A percentile compares a stretch with the other conserved stretches of the same genome.
Evolutionary conservation across 2,329 filamentous ascomycete species (phyloP).

Genomic region (Colletotrichum cordylinicola): DNA sequence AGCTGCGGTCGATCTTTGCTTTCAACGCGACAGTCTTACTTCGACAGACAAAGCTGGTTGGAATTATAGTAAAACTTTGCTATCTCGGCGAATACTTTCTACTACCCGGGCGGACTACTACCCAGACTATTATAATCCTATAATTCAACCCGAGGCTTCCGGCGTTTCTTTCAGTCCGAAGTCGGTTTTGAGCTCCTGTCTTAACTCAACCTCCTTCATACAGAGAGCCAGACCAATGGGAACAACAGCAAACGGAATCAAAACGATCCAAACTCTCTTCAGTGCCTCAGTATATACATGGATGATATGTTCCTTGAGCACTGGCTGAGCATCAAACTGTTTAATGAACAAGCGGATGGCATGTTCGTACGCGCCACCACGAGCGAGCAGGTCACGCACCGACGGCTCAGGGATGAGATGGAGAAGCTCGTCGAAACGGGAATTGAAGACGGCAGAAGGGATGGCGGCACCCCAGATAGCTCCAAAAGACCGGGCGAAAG

Average conservation of each 20-base stretch:
- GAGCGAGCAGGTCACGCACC: neutral
- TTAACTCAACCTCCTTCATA: neutral
- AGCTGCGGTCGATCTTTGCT: too few species aligned
- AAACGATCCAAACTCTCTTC: neutral
- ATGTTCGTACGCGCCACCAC: neutral
- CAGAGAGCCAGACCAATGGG: neutral
- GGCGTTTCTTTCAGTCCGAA: neutral
- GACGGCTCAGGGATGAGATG: neutral
- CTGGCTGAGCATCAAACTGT: neutral
- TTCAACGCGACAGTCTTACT: too few species aligned
- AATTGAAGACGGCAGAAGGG: constrained; percentile 36
- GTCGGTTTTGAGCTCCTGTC: neutral
- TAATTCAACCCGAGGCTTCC: too few species aligned
- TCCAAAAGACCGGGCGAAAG: constrained; percentile 44
- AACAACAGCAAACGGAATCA: neutral
- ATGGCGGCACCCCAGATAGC: constrained; percentile 44
- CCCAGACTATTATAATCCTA: too few species aligned
- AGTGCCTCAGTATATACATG: neutral
- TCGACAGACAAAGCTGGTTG: too few species aligned
- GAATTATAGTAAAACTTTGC: too few species aligned
- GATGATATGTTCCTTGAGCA: neutral
- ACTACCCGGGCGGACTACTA: too few species aligned
- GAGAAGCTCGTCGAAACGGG: neutral
- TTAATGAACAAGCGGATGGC: neutral
- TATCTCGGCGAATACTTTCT: too few species aligned